Conservation (phyloP, 768 basidiomycete species). For the Boletellus sp. region DNA sequence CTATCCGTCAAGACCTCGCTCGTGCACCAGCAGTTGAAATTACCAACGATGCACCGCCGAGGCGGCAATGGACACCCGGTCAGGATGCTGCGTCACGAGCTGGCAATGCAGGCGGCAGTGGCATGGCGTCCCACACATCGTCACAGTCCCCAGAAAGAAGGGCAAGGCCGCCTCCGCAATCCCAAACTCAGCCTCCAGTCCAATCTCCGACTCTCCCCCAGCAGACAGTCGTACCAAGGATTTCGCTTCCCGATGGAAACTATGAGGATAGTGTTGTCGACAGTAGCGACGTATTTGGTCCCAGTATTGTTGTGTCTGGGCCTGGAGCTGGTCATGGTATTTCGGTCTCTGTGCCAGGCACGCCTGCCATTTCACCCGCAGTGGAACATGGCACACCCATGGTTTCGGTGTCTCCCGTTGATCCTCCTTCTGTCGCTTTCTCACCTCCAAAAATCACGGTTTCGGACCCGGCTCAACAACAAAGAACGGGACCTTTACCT, state of each 20-base stretch:
- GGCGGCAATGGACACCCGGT: conserved; percentile 27
- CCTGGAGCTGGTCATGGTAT: conserved; percentile 21
- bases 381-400: conserved; percentile 16
- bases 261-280: conserved; percentile 2
- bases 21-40: conserved; percentile 30
- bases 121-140: conserved; percentile 4
- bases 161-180: background rate
- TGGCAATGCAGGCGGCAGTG: conserved; percentile 8
- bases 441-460: conserved; percentile 18
- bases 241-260: conserved; percentile 30
- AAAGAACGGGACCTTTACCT: conserved; percentile 3
- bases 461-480: conserved; percentile 15
- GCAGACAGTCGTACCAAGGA: conserved; percentile 42
- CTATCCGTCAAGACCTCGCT: conserved; percentile 13
- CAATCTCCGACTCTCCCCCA: conserved; percentile 4
- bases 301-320: conserved; percentile 31
- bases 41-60: conserved; percentile 23
- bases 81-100: conserved; percentile 16
- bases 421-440: conserved; percentile 14
- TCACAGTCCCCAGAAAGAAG: conserved; percentile 19
- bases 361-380: conserved; percentile 26
- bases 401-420: conserved; percentile 16
- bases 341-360: conserved; percentile 23
- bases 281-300: conserved; percentile 7
- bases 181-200: background rate